Conservation (phyloP, 257 asterid species). For the Dorcoceras hygrometricum region DNA sequence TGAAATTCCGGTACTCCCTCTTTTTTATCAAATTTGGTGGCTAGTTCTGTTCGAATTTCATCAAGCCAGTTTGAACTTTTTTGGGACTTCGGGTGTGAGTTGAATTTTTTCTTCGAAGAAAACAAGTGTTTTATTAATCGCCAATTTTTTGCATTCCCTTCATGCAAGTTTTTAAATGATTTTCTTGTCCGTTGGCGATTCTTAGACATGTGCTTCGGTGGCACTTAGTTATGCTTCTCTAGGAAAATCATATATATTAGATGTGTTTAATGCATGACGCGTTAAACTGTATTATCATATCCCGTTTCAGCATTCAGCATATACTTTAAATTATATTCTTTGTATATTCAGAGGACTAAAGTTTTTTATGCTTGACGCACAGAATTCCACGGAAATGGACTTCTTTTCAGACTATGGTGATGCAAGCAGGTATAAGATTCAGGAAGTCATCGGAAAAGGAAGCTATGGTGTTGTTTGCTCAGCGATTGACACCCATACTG, state of each 20-base stretch:
- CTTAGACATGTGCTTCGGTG: neutral
- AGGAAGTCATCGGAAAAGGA: conserved; percentile 78
- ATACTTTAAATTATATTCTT: too few relatives aligned
- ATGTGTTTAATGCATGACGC: neutral
- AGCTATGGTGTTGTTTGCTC: conserved; percentile 91
- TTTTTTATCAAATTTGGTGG: neutral
- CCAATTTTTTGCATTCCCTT: neutral
- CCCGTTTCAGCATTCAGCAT: neutral
- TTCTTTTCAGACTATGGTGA: conserved; percentile 53
- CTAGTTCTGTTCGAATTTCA: neutral
- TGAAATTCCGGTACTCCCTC: neutral
- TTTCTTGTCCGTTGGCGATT: neutral
- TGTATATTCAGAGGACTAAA: neutral
- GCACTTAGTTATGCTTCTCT: neutral
- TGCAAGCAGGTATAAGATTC: conserved; percentile 42
- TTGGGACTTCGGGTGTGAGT: neutral
- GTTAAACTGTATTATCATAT: too few relatives aligned
- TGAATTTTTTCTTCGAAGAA: neutral
- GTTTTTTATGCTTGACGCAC: conserved; percentile 1
- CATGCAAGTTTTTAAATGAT: neutral
- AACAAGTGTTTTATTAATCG: neutral
- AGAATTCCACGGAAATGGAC: conserved; percentile 43
- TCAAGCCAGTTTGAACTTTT: neutral
- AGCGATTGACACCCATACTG: conserved; percentile 68
- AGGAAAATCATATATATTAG: neutral